Conservation (phyloP, 352 stramenopile genomes). For the Aphanomyces invadans region DNA sequence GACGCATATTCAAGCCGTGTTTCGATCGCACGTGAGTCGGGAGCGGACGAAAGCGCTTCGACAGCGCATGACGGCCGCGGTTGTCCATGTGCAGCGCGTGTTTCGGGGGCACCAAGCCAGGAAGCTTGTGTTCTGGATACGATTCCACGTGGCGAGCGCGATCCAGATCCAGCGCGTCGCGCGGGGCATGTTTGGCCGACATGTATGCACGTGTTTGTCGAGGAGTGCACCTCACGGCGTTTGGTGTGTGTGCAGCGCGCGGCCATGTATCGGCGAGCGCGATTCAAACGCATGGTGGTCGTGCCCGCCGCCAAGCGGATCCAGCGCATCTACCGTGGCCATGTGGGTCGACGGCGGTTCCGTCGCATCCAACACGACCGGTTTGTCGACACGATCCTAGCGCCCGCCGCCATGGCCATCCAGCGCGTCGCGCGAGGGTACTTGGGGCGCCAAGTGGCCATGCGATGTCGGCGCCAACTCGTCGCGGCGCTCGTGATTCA, state of each 20-base stretch:
- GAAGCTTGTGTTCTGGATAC: conserved; percentile 37
- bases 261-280: conserved; percentile 36
- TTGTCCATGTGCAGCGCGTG: conserved; percentile 41
- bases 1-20: conserved; percentile 62
- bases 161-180: conserved; percentile 43
- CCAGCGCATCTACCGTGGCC: conserved; percentile 52
- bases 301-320: conserved; percentile 39
- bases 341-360: conserved; percentile 32
- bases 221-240: no score
- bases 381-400: conserved; percentile 27
- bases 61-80: conserved; percentile 28
- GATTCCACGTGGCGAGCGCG: conserved; percentile 37
- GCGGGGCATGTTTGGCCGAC: conserved; percentile 49
- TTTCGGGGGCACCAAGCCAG: conserved; percentile 46
- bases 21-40: conserved; percentile 43
- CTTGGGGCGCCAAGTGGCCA: conserved; percentile 37
- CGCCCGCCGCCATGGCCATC: conserved; percentile 48
- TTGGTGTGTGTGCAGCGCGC: no score
- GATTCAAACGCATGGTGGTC: conserved; percentile 36
- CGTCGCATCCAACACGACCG: conserved; percentile 28
- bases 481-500: conserved; percentile 42
- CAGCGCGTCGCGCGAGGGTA: conserved; percentile 46
- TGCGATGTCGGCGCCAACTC: conserved; percentile 29
- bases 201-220: no score
- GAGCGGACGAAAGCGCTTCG: conserved; percentile 33